A percentile compares a stretch with the other conserved stretches of the same genome.
Conservation (phyloP, 805 yeast genomes). For the Torulaspora microellipsoides region DNA sequence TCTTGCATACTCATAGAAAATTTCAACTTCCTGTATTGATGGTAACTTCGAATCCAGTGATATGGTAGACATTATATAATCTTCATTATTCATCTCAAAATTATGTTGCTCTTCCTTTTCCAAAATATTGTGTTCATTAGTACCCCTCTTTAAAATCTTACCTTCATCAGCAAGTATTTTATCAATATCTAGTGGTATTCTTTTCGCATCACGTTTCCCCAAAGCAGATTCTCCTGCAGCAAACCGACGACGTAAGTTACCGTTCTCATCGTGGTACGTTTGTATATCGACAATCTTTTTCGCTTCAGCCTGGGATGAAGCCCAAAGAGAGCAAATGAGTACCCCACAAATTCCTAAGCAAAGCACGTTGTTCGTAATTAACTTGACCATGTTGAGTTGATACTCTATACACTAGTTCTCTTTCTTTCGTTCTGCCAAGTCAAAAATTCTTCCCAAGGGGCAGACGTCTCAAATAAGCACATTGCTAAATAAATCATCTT, state of each 20-base stretch:
- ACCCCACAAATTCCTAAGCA: no score
- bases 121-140: conserved; percentile 1
- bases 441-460: no score
- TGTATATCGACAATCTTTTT: conserved; percentile 12
- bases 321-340: neutral
- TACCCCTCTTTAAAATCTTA: neutral
- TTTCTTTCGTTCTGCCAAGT: no score
- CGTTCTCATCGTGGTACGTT: conserved; percentile 11
- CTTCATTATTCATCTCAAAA: neutral
- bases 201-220: conserved; percentile 5
- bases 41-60: conserved; percentile 31
- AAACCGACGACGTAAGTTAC: conserved; percentile 12
- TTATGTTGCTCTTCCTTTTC: conserved; percentile 5
- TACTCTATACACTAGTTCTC: no score
- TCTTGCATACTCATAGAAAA: conserved; percentile 68
- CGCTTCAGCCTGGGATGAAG: conserved; percentile 4
- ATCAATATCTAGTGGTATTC: conserved; percentile 3
- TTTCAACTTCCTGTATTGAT: conserved; percentile 42
- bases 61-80: conserved; percentile 7
- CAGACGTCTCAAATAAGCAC: no score
- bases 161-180: neutral
- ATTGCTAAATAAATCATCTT: no score
- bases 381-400: no score
- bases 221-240: conserved; percentile 1
- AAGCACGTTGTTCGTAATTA: no score